Evolutionary conservation across 495 filamentous ascomycete species (phyloP), one percentile per base, ranked within the genome.

Genomic region (Bacidia gigantensis): DNA sequence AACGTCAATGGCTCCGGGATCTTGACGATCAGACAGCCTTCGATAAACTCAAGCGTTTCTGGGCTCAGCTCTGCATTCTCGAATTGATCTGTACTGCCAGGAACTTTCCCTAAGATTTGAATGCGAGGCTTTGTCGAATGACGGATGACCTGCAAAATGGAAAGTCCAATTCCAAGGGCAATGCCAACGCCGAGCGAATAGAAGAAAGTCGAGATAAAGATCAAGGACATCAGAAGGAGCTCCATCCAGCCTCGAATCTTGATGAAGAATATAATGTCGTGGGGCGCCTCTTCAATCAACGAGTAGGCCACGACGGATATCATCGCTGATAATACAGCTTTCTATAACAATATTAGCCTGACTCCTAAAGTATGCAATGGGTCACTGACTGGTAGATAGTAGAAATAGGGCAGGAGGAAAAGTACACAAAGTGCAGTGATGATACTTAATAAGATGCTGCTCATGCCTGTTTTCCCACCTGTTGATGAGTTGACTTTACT

Each of bases 1-100:
- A 98, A 98, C 0, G 93, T 97, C 39, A 98, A 72, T 0, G 90
- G 90, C 59, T 97, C 93, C 0, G 92, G 92, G 58, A 98, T 95
- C 67, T 95, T 96, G 47, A 97, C 88, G 55, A 98, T 94, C 29
- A 98, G 66, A 52, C 86, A 90, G 11, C 89, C 87, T 60, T 95
- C 87, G 46, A 97, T 74, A 55, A 94, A 85, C 61, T 97, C 90
- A 2, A 96, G 72, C 5, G 76, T 72, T 41, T 85, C 79, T 0
- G 84, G 80, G 55, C 84, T 76, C 0, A 80, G 72, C 65, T 97
- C 92, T 14, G 89, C 89, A 56, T 95, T 95, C 56, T 90, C 87
- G 61, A 94, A 97, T 44, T 80, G 76, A 53, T 78, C 68, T 9
- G 61, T 58, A 9, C 87, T 89, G 20, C 87, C 87, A 3, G 86